Evolutionary conservation across 2,329 filamentous ascomycete genomes (phyloP).

Genomic region (Colletotrichum horii): DNA sequence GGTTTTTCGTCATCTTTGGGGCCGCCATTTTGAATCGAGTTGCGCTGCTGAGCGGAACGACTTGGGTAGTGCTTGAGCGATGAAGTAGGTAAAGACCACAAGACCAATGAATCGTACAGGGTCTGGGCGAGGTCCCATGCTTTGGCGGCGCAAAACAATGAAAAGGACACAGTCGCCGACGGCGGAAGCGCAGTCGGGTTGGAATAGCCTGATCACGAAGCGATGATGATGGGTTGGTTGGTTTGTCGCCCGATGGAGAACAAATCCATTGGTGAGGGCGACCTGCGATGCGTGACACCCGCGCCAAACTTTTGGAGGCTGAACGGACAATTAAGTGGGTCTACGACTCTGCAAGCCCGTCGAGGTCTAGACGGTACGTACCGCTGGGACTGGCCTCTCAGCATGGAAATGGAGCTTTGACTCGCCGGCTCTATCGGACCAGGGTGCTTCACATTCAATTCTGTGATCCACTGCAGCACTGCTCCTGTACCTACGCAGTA

Average conservation of each 20-base stretch:
- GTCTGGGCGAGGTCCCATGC: constrained; percentile 29
- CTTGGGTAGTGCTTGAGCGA: constrained; percentile 31
- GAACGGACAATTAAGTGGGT: constrained; percentile 8
- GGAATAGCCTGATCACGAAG: background rate
- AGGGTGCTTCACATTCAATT: background rate
- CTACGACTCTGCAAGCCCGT: background rate
- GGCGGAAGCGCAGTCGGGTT: background rate
- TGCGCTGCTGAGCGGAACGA: constrained; percentile 18
- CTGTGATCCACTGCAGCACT: no score
- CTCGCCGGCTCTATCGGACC: background rate
- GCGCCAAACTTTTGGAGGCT: constrained; percentile 23
- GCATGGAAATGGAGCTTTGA: background rate
- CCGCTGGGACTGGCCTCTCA: background rate
- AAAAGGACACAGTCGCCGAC: background rate
- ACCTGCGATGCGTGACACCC: constrained; percentile 10
- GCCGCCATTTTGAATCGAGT: constrained; percentile 58
- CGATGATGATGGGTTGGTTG: background rate
- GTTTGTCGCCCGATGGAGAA: background rate
- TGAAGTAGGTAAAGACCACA: constrained; percentile 39
- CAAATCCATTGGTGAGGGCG: constrained; percentile 2
- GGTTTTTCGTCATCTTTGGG: constrained; percentile 88
- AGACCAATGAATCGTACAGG: constrained; percentile 41
- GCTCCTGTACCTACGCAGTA: no score
- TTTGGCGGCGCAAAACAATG: constrained; percentile 6
- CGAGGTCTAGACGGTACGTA: background rate